Evolutionary conservation across 1,284 basidiomycete species (phyloP).

Genomic region (Hemileia vastatrix): DNA sequence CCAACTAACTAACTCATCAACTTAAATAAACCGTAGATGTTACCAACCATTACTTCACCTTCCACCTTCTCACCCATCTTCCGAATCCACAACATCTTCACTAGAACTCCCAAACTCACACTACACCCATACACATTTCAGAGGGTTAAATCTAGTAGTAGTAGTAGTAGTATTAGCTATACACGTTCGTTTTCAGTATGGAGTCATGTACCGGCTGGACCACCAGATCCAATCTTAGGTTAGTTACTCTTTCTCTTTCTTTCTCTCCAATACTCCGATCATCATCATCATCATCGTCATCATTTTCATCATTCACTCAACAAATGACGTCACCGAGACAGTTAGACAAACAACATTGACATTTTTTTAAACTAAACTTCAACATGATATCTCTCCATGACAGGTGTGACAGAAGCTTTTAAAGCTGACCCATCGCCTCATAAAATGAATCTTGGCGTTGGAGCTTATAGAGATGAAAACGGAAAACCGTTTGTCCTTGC

Average conservation of each 20-base stretch:
- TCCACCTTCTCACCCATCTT: too few species aligned
- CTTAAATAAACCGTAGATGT: too few species aligned
- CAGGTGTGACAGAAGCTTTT: conserved; percentile 84
- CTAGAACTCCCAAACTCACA: too few species aligned
- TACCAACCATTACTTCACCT: too few species aligned
- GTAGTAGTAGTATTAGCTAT: too few species aligned
- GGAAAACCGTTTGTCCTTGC: conserved; percentile 92
- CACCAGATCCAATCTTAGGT: conserved; percentile 91
- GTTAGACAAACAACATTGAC: conserved; percentile 23
- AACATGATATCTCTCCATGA: background rate
- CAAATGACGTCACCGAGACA: too few species aligned
- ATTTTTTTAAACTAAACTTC: conserved; percentile 27
- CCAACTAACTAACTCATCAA: too few species aligned
- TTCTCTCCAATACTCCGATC: background rate
- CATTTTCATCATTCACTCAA: too few species aligned
- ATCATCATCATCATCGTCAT: too few species aligned
- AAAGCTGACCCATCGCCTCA: conserved; percentile 80
- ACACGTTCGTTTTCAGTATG: conserved; percentile 62
- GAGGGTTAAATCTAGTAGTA: too few species aligned
- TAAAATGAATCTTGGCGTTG: conserved; percentile 94
- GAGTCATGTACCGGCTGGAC: conserved; percentile 73
- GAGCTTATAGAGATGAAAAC: conserved; percentile 75
- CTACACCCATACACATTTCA: too few species aligned
- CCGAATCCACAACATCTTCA: too few species aligned
- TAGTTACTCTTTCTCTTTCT: conserved; percentile 32